These are phyloP conservation scores for Piper longum DNA, from an alignment of 164 flowering plant genomes.

Conservation along the genomic window DNA sequence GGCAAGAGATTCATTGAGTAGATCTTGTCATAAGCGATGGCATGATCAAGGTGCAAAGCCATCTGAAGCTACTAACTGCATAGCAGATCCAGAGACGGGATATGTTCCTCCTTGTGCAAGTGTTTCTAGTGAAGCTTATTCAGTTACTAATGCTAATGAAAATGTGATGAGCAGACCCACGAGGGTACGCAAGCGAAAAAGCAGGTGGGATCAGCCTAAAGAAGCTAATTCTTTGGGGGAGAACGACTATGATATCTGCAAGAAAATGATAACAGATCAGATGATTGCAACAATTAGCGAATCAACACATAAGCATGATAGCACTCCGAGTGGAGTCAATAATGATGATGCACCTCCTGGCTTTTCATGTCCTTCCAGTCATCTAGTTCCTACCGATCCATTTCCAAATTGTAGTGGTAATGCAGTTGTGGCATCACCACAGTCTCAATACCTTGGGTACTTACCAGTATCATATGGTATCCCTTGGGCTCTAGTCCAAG, in stretches of 20 bases:
- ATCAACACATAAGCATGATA: conserved; percentile 11
- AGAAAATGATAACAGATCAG: conserved; percentile 2
- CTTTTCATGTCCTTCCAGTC: conserved; percentile 15
- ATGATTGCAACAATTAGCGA: conserved; percentile 5
- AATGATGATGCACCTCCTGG: conserved; percentile 5
- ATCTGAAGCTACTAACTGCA: conserved; percentile 23
- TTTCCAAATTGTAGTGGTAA: conserved; percentile 14
- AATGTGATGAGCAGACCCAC: conserved; percentile 14
- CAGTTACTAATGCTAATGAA: conserved; percentile 1
- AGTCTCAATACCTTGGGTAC: conserved; percentile 15
- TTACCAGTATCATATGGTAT: conserved; percentile 69
- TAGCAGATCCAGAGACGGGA: conserved; percentile 9
- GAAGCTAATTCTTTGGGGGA: conserved; percentile 11
- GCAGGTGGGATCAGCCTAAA: conserved; percentile 79
- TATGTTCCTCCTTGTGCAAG: conserved; percentile 12
- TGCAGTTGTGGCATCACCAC: conserved; percentile 25
- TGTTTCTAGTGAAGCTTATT: neutral
- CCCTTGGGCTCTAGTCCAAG: conserved; percentile 39
- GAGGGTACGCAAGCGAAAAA: conserved; percentile 58
- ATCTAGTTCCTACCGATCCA: conserved; percentile 14
- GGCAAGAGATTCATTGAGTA: conserved; percentile 25
- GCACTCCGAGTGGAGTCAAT: conserved; percentile 18
- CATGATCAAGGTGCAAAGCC: conserved; percentile 24
- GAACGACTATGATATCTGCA: conserved; percentile 7
- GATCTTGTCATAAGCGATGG: conserved; percentile 20